Percentiles rank a stretch among this genome's conserved stretches.
Evolutionary conservation across 116 monocot species (phyloP).

Genomic region (Trichopus zeylanicus): DNA sequence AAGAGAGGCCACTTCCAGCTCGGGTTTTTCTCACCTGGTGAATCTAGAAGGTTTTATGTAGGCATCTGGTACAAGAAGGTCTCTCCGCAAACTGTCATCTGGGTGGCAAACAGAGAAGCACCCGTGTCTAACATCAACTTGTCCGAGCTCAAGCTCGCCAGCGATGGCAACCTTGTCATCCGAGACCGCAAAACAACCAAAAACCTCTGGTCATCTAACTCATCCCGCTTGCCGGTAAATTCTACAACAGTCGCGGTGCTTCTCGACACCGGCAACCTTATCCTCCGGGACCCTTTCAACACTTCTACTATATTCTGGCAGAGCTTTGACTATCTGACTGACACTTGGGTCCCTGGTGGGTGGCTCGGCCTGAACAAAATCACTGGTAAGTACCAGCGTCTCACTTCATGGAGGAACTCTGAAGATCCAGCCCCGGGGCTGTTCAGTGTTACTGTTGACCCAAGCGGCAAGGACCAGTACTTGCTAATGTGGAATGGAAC

Average conservation of each 20-base stretch:
- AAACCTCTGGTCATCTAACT: conserved; percentile 5
- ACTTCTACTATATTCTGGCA: neutral
- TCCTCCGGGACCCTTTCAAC: neutral
- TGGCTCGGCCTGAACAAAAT: neutral
- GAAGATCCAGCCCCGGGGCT: neutral
- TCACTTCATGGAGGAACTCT: neutral
- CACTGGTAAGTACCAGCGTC: neutral
- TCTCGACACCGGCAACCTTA: neutral
- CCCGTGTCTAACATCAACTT: conserved; percentile 1
- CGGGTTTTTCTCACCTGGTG: conserved; percentile 24
- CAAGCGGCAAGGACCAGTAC: conserved; percentile 6
- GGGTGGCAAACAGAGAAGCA: neutral
- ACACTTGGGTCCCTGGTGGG: neutral
- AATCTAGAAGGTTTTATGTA: conserved; percentile 9
- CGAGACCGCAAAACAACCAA: neutral
- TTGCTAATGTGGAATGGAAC: conserved; percentile 2
- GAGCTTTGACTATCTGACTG: conserved; percentile 8
- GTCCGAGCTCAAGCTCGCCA: conserved; percentile 11
- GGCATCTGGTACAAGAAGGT: conserved; percentile 15
- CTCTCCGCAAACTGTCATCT: neutral
- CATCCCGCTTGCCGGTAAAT: neutral
- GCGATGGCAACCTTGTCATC: conserved; percentile 19
- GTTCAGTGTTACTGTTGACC: conserved; percentile 4
- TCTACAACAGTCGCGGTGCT: neutral
- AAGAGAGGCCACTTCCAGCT: conserved; percentile 13